These are phyloP conservation scores for Penicillium italicum DNA, from an alignment of 2,329 filamentous ascomycete genomes.

Conservation along the genomic window DNA sequence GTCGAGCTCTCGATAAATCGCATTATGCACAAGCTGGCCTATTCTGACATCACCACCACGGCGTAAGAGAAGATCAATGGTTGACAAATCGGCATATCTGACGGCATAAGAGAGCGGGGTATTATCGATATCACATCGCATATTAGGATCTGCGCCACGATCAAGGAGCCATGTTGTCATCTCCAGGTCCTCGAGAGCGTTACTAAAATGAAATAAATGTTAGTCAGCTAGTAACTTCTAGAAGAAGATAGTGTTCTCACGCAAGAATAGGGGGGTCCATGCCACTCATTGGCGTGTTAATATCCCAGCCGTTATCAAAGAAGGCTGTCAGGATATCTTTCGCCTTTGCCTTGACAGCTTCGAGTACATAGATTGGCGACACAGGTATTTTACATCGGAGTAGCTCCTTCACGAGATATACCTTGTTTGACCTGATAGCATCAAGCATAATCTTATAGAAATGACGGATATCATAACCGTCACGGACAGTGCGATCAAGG, in stretches of 20 bases:
- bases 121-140: background rate
- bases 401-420: background rate
- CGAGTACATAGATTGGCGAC: background rate
- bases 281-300: background rate
- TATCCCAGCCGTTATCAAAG: background rate
- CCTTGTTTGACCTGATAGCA: background rate
- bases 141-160: background rate
- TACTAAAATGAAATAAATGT: background rate
- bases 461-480: background rate
- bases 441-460: background rate
- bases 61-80: conserved; percentile 9
- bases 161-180: conserved; percentile 3
- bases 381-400: background rate
- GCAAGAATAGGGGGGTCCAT: background rate
- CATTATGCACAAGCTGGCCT: conserved; percentile 13
- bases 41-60: conserved; percentile 10
- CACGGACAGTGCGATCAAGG: background rate
- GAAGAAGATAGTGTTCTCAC: background rate
- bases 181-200: background rate
- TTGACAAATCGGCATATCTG: background rate
- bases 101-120: conserved; percentile 17
- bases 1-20: conserved; percentile 4
- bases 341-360: background rate
- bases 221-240: background rate
- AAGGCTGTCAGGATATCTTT: background rate